A percentile compares a stretch with the other conserved stretches of the same genome.
Evolutionary conservation across 176 grass and related monocot genomes (phyloP).

Genomic region (Triticum urartu): DNA sequence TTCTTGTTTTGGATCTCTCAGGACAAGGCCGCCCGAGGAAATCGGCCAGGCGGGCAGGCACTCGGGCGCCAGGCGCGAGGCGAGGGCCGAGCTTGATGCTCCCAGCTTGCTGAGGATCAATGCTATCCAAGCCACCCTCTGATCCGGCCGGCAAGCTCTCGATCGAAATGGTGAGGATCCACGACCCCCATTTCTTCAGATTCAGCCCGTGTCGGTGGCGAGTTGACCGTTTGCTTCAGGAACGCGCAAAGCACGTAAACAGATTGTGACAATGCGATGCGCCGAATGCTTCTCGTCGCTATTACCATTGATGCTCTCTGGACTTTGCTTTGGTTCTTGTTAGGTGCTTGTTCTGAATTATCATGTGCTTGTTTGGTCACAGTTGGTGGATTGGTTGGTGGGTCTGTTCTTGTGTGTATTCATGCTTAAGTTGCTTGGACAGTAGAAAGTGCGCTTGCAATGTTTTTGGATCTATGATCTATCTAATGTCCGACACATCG

Average conservation of each 20-base stretch:
- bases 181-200: neutral
- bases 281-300: neutral
- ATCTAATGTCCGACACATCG: neutral
- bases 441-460: neutral
- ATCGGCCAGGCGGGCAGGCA: neutral
- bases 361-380: neutral
- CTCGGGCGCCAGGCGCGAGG: neutral
- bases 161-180: constrained; percentile 44
- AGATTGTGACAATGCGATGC: neutral
- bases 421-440: neutral
- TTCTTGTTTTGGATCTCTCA: neutral
- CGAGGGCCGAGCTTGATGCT: constrained; percentile 18
- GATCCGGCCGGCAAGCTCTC: neutral
- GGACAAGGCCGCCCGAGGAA: neutral
- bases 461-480: neutral
- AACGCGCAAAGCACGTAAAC: neutral
- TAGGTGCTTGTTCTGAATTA: neutral
- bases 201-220: constrained; percentile 2
- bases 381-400: neutral
- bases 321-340: neutral
- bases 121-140: neutral
- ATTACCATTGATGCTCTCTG: neutral
- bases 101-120: neutral
- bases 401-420: neutral
- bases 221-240: neutral